phyloP scores from a whole-genome alignment of 805 yeast genomes.

The Candida alai region DNA sequence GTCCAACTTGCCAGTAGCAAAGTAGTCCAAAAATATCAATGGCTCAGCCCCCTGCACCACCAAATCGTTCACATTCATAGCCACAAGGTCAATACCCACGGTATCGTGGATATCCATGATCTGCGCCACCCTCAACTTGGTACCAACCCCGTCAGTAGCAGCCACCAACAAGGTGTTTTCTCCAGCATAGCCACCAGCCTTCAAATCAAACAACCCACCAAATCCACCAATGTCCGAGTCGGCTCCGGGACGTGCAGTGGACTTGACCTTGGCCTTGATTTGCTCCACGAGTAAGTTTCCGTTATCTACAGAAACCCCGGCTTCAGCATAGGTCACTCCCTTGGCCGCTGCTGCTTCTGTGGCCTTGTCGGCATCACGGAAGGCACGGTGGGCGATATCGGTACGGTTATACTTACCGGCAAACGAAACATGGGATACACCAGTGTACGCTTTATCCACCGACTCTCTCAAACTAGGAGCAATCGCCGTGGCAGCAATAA shows the following conservation, averaged over 20 bases:
- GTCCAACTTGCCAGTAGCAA: constrained; percentile 91
- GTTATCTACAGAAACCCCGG: constrained; percentile 97
- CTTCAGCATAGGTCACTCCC: constrained; percentile 81
- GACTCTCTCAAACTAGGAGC: constrained; percentile 74
- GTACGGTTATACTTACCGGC: constrained; percentile 75
- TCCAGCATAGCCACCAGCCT: constrained; percentile 81
- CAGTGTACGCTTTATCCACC: constrained; percentile 80
- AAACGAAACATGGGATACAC: constrained; percentile 74
- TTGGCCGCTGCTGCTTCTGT: constrained; percentile 14
- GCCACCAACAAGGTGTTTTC: constrained; percentile 83
- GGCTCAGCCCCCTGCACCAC: constrained; percentile 99
- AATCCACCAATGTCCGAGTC: constrained; percentile 98
- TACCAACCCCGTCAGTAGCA: constrained; percentile 99
- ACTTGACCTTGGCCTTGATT: constrained; percentile 84
- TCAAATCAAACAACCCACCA: constrained; percentile 93
- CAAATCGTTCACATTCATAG: constrained; percentile 97
- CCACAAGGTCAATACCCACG: constrained; percentile 98
- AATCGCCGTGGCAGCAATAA: constrained; percentile 88
- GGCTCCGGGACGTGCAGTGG: constrained; percentile 93
- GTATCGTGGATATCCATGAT: constrained; percentile 84
- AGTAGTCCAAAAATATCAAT: constrained; percentile 89
- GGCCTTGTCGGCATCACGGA: constrained; percentile 46
- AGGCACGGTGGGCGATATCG: constrained; percentile 96
- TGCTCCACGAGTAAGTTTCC: constrained; percentile 89
- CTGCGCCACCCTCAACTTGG: constrained; percentile 93